phyloP scores from a whole-genome alignment of 768 basidiomycete genomes.

The Boletus huronensis region DNA sequence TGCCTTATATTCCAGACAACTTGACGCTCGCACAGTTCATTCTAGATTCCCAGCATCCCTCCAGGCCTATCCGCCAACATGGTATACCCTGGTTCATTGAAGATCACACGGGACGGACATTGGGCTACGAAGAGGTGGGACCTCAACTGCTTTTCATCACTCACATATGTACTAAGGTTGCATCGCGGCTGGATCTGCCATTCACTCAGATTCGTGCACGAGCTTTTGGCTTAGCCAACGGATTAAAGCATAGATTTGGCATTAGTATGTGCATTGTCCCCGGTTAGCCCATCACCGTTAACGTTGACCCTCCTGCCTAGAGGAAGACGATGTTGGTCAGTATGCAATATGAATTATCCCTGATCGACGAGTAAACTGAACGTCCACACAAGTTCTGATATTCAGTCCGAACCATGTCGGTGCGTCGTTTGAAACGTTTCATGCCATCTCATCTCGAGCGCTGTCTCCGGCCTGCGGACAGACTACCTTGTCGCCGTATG shows the following conservation, averaged over 20 bases:
- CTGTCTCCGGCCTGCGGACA: constrained; percentile 17
- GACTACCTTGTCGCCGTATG: constrained; percentile 56
- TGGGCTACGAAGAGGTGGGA: constrained; percentile 39
- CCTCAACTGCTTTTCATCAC: too few species aligned
- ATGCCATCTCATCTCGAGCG: background rate
- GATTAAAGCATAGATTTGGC: constrained; percentile 31
- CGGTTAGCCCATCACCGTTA: background rate
- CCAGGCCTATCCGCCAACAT: constrained; percentile 23
- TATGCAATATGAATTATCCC: background rate
- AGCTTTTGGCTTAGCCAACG: constrained; percentile 38
- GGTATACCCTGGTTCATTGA: constrained; percentile 41
- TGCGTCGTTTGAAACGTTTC: constrained; percentile 32
- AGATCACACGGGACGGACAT: constrained; percentile 35
- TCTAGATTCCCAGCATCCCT: constrained; percentile 34
- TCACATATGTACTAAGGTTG: too few species aligned
- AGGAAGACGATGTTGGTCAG: constrained; percentile 40
- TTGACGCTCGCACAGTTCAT: constrained; percentile 38
- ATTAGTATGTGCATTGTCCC: constrained; percentile 27
- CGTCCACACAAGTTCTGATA: constrained; percentile 46
- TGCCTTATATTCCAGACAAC: constrained; percentile 38
- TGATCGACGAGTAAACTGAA: constrained; percentile 1
- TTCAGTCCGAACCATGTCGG: constrained; percentile 69
- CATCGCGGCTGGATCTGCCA: too few species aligned
- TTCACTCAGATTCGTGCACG: constrained; percentile 33
- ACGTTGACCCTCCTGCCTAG: constrained; percentile 19